Conservation (phyloP, 371 early-diverging fungal genomes). For the Mortierella sp. region DNA sequence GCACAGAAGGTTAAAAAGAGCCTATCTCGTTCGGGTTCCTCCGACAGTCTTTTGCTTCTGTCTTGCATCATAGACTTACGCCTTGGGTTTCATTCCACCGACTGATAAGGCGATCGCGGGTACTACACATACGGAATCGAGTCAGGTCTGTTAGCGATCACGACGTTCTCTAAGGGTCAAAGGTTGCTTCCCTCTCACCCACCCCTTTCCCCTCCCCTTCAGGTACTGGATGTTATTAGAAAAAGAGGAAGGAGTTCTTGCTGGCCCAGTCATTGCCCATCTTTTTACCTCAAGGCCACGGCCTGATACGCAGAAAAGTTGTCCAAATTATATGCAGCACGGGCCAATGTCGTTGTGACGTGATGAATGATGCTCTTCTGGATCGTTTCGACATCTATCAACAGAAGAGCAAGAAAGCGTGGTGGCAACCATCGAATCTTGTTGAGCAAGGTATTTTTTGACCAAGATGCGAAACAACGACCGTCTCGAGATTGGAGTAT, state of each 20-base stretch:
- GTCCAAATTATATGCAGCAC: slow-evolving; percentile 84
- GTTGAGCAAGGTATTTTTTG: too few relatives aligned
- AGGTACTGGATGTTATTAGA: neutral
- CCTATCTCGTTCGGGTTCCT: neutral
- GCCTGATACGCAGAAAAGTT: slow-evolving; percentile 88
- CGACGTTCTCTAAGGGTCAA: too few relatives aligned
- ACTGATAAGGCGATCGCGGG: slow-evolving; percentile 88
- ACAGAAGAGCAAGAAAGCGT: neutral
- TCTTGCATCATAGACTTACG: slow-evolving; percentile 28
- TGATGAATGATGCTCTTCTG: slow-evolving; percentile 83
- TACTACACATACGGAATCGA: slow-evolving; percentile 53
- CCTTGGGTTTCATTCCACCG: slow-evolving; percentile 91
- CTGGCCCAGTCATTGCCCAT: neutral
- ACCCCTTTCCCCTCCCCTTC: too few relatives aligned
- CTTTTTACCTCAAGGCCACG: slow-evolving; percentile 73
- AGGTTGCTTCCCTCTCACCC: too few relatives aligned
- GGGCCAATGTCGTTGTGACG: slow-evolving; percentile 82
- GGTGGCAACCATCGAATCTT: neutral
- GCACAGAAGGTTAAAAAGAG: slow-evolving; percentile 5
- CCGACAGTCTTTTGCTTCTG: neutral
- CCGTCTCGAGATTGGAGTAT: neutral
- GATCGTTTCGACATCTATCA: slow-evolving; percentile 67
- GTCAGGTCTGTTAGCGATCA: too few relatives aligned
- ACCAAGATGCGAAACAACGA: too few relatives aligned
- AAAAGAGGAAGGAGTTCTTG: too few relatives aligned